These are phyloP conservation scores for Astrothelium macrocarpum DNA, from an alignment of 495 filamentous ascomycete species.

Conservation along the genomic window DNA sequence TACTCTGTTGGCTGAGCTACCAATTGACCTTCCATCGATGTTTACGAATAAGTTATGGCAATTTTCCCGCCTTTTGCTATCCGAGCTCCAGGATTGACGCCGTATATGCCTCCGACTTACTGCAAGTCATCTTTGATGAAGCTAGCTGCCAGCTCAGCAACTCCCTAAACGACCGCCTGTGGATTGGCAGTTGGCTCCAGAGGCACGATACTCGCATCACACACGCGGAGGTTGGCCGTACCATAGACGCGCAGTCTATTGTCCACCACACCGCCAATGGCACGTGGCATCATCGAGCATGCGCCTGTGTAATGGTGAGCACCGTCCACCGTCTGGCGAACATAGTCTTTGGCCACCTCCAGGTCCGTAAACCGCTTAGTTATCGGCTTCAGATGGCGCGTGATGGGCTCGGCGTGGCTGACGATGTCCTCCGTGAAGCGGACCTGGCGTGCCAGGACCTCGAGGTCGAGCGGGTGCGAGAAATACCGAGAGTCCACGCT, in stretches of 20 bases:
- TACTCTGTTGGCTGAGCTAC: too few relatives aligned
- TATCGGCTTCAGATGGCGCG: conserved; percentile 14
- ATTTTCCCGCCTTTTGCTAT: too few relatives aligned
- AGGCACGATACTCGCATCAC: conserved; percentile 28
- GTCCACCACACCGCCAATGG: conserved; percentile 32
- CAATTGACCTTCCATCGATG: too few relatives aligned
- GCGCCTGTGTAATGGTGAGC: conserved; percentile 29
- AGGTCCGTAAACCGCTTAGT: too few relatives aligned
- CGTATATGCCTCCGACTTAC: too few relatives aligned
- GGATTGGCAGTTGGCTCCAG: too few relatives aligned
- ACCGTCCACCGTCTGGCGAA: conserved; percentile 18
- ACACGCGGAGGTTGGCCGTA: conserved; percentile 23
- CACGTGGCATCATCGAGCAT: conserved; percentile 25
- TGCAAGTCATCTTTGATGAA: too few relatives aligned
- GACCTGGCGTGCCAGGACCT: conserved; percentile 21
- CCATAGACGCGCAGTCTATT: conserved; percentile 26
- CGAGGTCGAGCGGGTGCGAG: conserved; percentile 18
- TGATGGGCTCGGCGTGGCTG: conserved; percentile 17
- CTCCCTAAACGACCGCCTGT: too few relatives aligned
- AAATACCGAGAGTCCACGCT: conserved; percentile 23
- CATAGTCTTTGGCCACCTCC: conserved; percentile 22
- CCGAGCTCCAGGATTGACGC: too few relatives aligned
- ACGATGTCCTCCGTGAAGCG: conserved; percentile 23
- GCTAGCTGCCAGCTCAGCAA: too few relatives aligned
- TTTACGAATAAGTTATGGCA: too few relatives aligned